phyloP scores from a whole-genome alignment of 768 basidiomycete genomes.

The Lactarius sp. region DNA sequence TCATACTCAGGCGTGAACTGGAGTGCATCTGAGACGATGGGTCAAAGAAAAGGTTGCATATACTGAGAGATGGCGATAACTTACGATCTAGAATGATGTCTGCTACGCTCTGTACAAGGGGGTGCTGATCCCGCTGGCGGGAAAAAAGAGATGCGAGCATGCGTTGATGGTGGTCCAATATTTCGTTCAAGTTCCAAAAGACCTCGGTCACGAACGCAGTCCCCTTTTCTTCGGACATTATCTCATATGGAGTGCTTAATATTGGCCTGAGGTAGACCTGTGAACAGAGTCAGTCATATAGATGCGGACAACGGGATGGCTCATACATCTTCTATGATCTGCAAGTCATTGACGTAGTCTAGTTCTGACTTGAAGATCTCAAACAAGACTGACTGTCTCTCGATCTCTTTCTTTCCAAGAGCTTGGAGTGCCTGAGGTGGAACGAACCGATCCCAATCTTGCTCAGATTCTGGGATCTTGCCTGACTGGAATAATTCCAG shows the following conservation, averaged over 20 bases:
- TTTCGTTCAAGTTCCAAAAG: conserved; percentile 74
- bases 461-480: conserved; percentile 57
- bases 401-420: conserved; percentile 71
- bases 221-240: conserved; percentile 53
- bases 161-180: conserved; percentile 59
- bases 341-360: conserved; percentile 81
- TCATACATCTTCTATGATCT: conserved; percentile 59
- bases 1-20: conserved; percentile 66
- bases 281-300: not conserved
- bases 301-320: not conserved
- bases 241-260: conserved; percentile 52
- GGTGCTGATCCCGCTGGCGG: conserved; percentile 81
- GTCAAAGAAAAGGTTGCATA: not conserved
- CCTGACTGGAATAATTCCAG: conserved; percentile 65
- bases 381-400: conserved; percentile 81
- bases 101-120: conserved; percentile 74
- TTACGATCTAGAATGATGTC: conserved; percentile 81
- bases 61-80: conserved; percentile 30
- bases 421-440: conserved; percentile 64
- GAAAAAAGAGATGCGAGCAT: conserved; percentile 71
- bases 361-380: conserved; percentile 88
- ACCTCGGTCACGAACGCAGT: conserved; percentile 71
- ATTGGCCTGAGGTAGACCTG: conserved; percentile 75
- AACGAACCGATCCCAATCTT: conserved; percentile 81
- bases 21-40: conserved; percentile 29